Conservation (phyloP, 805 yeast species). For the Candida endomychidarum region DNA sequence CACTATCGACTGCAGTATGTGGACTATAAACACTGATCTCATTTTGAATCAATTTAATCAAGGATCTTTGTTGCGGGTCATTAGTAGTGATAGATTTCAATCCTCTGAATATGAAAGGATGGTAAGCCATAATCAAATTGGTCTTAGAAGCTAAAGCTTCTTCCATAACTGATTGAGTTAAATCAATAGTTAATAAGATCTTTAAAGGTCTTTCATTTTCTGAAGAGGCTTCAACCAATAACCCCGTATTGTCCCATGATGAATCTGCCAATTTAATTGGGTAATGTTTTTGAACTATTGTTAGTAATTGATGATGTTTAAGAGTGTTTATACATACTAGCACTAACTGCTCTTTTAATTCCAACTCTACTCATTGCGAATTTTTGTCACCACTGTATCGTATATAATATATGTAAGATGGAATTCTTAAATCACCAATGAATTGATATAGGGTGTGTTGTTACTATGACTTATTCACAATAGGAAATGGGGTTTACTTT, state of each 20-base stretch:
- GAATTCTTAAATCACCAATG: no score
- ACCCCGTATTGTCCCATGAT: conserved; percentile 95
- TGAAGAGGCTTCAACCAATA: conserved; percentile 64
- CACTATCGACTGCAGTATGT: conserved; percentile 95
- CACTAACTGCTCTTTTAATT: conserved; percentile 16
- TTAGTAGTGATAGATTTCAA: conserved; percentile 63
- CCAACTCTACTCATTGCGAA: conserved; percentile 53
- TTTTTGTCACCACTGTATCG: background rate
- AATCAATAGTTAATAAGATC: conserved; percentile 76
- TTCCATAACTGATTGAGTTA: conserved; percentile 78
- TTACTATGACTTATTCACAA: no score
- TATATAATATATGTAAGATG: no score
- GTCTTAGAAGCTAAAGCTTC: conserved; percentile 68
- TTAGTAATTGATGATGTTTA: conserved; percentile 14
- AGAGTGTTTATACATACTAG: conserved; percentile 11
- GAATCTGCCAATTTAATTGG: conserved; percentile 81
- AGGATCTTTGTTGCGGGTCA: conserved; percentile 81
- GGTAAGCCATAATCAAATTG: conserved; percentile 74
- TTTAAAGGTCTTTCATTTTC: conserved; percentile 5
- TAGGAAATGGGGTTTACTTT: background rate
- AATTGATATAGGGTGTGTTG: no score
- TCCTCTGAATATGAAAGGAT: conserved; percentile 92
- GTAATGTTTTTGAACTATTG: conserved; percentile 66
- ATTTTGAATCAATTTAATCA: conserved; percentile 67
- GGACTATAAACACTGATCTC: conserved; percentile 93